Conservation (phyloP, 352 stramenopile species). For the Phytophthora sp. region DNA sequence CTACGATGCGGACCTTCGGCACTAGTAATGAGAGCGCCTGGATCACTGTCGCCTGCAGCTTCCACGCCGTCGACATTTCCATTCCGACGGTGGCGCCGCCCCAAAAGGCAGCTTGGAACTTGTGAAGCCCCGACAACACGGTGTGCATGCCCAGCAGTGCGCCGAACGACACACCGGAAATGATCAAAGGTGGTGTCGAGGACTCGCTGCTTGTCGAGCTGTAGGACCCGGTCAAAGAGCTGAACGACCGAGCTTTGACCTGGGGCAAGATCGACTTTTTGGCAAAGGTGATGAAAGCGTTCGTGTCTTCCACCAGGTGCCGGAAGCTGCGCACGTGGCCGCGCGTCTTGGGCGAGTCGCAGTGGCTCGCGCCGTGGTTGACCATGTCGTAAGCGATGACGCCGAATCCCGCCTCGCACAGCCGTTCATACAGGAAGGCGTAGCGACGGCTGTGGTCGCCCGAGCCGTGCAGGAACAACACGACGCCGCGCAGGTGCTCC, state of each 20-base stretch:
- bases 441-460: constrained; percentile 49
- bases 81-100: constrained; percentile 46
- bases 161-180: constrained; percentile 64
- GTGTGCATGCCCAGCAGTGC: constrained; percentile 55
- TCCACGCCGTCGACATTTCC: constrained; percentile 46
- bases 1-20: constrained; percentile 39
- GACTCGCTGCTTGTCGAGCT: background rate
- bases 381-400: constrained; percentile 52
- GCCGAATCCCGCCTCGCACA: constrained; percentile 42
- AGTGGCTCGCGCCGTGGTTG: constrained; percentile 48
- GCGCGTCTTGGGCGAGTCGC: constrained; percentile 26
- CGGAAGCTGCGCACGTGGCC: constrained; percentile 38
- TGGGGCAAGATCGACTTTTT: constrained; percentile 31
- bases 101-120: constrained; percentile 54
- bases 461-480: constrained; percentile 52
- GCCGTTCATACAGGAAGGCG: constrained; percentile 41
- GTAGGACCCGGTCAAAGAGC: background rate
- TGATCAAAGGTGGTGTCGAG: constrained; percentile 37
- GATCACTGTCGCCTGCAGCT: constrained; percentile 44
- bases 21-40: constrained; percentile 45
- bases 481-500: constrained; percentile 30
- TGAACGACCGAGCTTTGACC: constrained; percentile 30
- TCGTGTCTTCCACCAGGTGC: constrained; percentile 49
- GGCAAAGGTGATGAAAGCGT: constrained; percentile 42
- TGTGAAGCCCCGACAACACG: constrained; percentile 43